Evolutionary conservation across 352 stramenopile species (phyloP), one percentile per base, ranked within the genome.

Genomic region (Phytophthora crassamura): DNA sequence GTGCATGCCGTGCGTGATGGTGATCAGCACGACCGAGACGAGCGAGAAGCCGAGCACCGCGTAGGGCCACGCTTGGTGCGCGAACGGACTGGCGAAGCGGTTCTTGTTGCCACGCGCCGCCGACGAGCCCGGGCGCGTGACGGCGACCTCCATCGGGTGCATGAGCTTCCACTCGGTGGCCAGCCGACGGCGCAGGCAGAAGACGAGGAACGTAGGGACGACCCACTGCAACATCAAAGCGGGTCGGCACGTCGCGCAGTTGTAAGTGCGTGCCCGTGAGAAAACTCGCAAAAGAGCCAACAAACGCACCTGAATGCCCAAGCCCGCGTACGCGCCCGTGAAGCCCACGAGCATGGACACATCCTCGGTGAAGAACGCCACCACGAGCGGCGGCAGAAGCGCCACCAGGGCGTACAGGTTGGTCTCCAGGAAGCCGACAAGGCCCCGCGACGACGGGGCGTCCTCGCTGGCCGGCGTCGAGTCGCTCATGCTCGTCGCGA

Each of bases 271-370:
- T 70, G 50, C 42, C 58, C 39, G 30, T 67, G 57, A 67, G 57
- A 71, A 70, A 64, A 62, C 46, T 58, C 53, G 41, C 39, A 58
- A 69, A 28, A 15, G 20, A 70, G 59, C 39, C 46, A 69, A 50
- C 41, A 68, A 49, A 66, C 72, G 52, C 67, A 93, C 84, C 78
- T 93, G 88, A 59, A 96, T 96, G 63, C 86, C 84, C 45, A 96
- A 77, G 7, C 88, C 88, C 2, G 88, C 88, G 66, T 96, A 96
- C 5, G 86, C 83, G 54, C 88, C 88, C 7, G 88, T 96, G 67
- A 93, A 93, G 49, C 88, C 84, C 45, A 96, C 86, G 30, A 96
- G 80, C 84, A 94, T 93, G 33, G 85, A 91, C 62, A 96, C 88
- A 75, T 96, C 88, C 42, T 96, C 88, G 3, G 88, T 96, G 69